Conservation (phyloP, 371 early-diverging fungal species). For the Polyrhizophydium stewartii region DNA sequence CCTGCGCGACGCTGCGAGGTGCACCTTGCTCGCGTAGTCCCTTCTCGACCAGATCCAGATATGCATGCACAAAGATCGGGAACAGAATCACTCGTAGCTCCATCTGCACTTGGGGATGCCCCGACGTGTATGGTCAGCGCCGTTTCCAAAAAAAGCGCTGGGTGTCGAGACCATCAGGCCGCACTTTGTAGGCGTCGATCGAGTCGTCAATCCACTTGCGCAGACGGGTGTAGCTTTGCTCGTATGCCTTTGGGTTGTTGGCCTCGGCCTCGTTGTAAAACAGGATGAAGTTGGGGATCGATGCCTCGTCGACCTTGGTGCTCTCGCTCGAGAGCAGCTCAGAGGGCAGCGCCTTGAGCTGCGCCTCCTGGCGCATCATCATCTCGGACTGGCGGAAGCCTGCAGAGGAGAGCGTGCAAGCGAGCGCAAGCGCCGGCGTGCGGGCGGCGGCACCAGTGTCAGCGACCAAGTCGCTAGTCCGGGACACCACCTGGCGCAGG, state of each 20-base stretch:
- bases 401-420: not conserved
- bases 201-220: constrained; percentile 93
- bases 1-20: not conserved
- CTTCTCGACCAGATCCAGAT: constrained; percentile 80
- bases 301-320: constrained; percentile 28
- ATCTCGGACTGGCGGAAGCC: constrained; percentile 54
- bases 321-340: too few relatives aligned
- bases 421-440: not conserved
- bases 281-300: constrained; percentile 58
- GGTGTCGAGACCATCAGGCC: not conserved
- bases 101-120: constrained; percentile 42
- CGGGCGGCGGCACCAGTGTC: not conserved
- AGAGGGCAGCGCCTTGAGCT: not conserved
- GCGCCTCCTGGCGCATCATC: constrained; percentile 34
- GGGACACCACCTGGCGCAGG: not conserved
- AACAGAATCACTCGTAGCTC: constrained; percentile 86
- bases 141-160: not conserved
- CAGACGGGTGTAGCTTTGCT: constrained; percentile 70
- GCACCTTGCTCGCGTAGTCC: constrained; percentile 64
- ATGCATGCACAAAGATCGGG: constrained; percentile 94
- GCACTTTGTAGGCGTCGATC: constrained; percentile 86
- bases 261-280: constrained; percentile 68
- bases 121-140: not conserved
- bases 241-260: constrained; percentile 74
- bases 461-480: too few relatives aligned